Conservation (phyloP, 768 basidiomycete genomes). For the Macrolepiota albuminosa region DNA sequence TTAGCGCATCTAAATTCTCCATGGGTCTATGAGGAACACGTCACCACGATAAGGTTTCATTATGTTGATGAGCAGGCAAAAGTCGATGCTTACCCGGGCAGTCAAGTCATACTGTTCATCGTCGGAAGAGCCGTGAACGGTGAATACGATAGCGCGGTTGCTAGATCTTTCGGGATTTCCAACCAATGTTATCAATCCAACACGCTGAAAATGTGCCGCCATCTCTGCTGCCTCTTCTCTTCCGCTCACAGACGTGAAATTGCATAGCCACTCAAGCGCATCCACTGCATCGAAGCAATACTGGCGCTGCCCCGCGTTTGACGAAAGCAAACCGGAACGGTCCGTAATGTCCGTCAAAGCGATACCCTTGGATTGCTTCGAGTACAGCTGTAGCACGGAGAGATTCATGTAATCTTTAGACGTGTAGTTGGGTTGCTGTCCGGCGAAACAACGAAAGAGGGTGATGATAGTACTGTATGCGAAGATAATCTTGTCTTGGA, state of each 20-base stretch:
- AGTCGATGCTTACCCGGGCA: not conserved
- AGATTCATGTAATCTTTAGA: slow-evolving; percentile 25
- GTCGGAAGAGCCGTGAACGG: slow-evolving; percentile 26
- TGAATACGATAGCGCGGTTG: slow-evolving; percentile 62
- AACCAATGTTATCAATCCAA: slow-evolving; percentile 61
- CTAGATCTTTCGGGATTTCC: slow-evolving; percentile 55
- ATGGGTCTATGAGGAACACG: not conserved
- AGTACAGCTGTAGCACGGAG: not conserved
- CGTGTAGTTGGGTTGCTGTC: slow-evolving; percentile 58
- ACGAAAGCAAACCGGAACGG: not conserved
- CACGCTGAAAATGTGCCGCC: slow-evolving; percentile 74
- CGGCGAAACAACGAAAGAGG: slow-evolving; percentile 70
- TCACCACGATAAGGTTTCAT: not conserved
- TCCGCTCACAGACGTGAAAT: slow-evolving; percentile 72
- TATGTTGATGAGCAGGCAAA: not conserved
- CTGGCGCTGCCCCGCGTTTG: slow-evolving; percentile 4
- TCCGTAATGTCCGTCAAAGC: not conserved
- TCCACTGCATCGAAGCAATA: slow-evolving; percentile 61
- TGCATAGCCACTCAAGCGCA: slow-evolving; percentile 75
- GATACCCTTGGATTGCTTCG: slow-evolving; percentile 8
- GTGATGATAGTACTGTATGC: slow-evolving; percentile 64
- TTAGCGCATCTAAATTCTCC: slow-evolving; percentile 14
- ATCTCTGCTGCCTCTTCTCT: slow-evolving; percentile 78
- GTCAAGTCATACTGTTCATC: not conserved
- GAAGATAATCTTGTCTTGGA: slow-evolving; percentile 76